Base-by-base conservation (phyloP, 2,329 filamentous ascomycete species). In the Exophiala alcalophila region DNA sequence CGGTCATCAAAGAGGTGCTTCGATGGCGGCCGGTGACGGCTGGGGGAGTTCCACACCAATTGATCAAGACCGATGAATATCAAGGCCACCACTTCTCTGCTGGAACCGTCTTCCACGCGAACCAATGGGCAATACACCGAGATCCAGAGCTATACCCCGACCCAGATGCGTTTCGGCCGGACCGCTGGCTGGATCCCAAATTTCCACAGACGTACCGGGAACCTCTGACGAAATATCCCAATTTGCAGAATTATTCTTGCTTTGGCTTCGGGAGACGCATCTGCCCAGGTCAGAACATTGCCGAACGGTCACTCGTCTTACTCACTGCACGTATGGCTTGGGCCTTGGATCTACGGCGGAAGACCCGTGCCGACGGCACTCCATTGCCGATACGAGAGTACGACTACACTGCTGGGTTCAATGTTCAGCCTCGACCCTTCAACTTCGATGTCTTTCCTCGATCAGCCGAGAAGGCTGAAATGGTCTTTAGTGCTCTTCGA, bases 291-390 rank as follows among this genome's bases (percentile, higher is more conserved):
- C 33, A 44, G n/a, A 41, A 55, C 33, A 47, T 53, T 21, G 41
- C 39, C 4, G 46, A 47, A 1, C 57, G 59, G n/a, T 59, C 57
- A 58, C 35, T 70, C 60, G 49, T 77, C 52, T 73, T 79, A 44
- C 75, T 75, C 10, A 74, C 79, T 44, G 70, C 73, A 0, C 62
- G 76, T 18, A 74, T 80, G 67, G 72, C 79, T 39, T 65, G 75
- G 37, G 74, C 74, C 2, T 74, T 73, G 2, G 72, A 75, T n/a
- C n/a, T n/a, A n/a, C n/a, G n/a, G n/a, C n/a, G n/a, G n/a, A n/a
- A n/a, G n/a, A n/a, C n/a, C n/a, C n/a, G n/a, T n/a, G n/a, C n/a
- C n/a, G n/a, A n/a, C n/a, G n/a, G n/a, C n/a, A n/a, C n/a, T n/a
- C n/a, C n/a, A n/a, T n/a, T n/a, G n/a, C n/a, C n/a, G n/a, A n/a